These are phyloP conservation scores for Bertia moriformis DNA, from an alignment of 2,329 filamentous ascomycete genomes.

Conservation along the genomic window DNA sequence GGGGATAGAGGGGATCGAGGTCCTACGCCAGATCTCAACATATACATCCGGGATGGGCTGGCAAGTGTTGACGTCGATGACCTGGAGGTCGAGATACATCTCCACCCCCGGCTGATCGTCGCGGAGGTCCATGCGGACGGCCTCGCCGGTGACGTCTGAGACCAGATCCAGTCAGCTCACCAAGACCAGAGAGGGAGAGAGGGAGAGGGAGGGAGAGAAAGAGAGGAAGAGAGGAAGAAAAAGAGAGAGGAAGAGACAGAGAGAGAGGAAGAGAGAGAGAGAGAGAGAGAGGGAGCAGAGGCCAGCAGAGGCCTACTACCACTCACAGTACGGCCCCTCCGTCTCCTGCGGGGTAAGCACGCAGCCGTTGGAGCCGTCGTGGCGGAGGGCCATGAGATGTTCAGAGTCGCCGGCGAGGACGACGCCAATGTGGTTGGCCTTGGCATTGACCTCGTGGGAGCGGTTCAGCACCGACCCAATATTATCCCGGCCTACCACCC, in stretches of 20 bases:
- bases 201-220: constrained; percentile 4
- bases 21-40: constrained; percentile 34
- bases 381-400: no score
- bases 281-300: constrained; percentile 2
- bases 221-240: constrained; percentile 13
- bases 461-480: no score
- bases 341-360: no score
- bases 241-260: constrained; percentile 9
- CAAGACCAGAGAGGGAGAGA: no score
- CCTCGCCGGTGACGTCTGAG: constrained; percentile 30
- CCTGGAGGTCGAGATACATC: constrained; percentile 32
- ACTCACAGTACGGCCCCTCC: no score
- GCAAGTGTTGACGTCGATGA: constrained; percentile 38
- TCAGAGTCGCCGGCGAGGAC: no score
- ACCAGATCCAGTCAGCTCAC: no score
- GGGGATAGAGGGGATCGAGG: constrained; percentile 7
- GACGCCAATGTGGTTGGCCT: no score
- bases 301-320: no score
- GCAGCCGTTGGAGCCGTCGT: no score
- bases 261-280: constrained; percentile 7
- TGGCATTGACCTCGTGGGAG: no score
- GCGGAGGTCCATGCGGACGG: constrained; percentile 28
- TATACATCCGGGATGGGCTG: constrained; percentile 29
- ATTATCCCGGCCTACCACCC: no score
- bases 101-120: constrained; percentile 31